Percentiles rank a stretch among this genome's conserved stretches.
Conservation (phyloP, 2,329 filamentous ascomycete species). For the Diaporthe capsici region DNA sequence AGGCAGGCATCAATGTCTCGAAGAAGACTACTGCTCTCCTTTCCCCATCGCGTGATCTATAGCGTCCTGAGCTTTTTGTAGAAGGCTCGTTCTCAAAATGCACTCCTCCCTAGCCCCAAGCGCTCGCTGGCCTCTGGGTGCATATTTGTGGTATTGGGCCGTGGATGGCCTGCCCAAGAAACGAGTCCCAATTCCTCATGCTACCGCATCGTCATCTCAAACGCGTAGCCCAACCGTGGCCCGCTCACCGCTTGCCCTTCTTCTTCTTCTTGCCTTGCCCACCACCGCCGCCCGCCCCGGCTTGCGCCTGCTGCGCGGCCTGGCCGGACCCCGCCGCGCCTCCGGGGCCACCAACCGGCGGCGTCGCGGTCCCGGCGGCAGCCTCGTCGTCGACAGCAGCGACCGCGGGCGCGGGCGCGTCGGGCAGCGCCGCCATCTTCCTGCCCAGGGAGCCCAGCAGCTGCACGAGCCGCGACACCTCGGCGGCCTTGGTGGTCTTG, state of each 20-base stretch:
- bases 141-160: neutral
- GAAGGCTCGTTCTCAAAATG: neutral
- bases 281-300: conserved; percentile 54
- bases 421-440: conserved; percentile 72
- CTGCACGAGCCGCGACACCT: conserved; percentile 86
- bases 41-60: neutral
- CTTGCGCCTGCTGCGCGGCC: conserved; percentile 49
- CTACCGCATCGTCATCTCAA: neutral
- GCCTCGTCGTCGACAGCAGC: conserved; percentile 53
- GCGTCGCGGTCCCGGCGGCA: conserved; percentile 33
- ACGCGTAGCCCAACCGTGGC: neutral
- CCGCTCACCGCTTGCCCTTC: conserved; percentile 75
- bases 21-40: neutral
- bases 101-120: neutral
- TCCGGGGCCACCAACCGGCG: conserved; percentile 36
- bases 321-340: conserved; percentile 38
- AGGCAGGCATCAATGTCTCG: conserved; percentile 41
- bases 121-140: too few species aligned
- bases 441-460: conserved; percentile 83
- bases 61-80: neutral
- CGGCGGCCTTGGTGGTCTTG: conserved; percentile 89
- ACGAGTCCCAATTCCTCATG: neutral
- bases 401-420: conserved; percentile 46
- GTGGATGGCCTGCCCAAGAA: neutral
- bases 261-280: conserved; percentile 79